Percentiles rank a stretch among this genome's conserved stretches.
Evolutionary conservation across 805 yeast species (phyloP).

Genomic region (Candida pseudofarinosa): DNA sequence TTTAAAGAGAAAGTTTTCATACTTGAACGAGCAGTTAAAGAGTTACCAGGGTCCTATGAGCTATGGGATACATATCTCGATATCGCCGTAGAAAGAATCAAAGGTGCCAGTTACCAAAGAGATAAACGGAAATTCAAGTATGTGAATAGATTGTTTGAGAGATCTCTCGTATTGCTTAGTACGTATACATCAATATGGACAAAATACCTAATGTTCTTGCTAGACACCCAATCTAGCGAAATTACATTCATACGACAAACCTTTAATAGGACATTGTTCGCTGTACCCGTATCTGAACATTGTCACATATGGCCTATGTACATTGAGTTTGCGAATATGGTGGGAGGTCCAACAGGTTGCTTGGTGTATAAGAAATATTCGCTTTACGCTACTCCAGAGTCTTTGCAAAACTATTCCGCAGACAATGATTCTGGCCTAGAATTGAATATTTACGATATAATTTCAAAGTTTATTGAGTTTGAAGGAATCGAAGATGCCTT

Average conservation of each 20-base stretch:
- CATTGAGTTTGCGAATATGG: constrained; percentile 49
- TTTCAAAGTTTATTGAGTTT: constrained; percentile 29
- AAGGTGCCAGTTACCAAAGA: constrained; percentile 22
- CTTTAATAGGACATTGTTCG: constrained; percentile 48
- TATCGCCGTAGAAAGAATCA: constrained; percentile 29
- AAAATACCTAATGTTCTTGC: constrained; percentile 43
- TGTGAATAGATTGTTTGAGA: constrained; percentile 44
- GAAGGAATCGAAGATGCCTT: constrained; percentile 22
- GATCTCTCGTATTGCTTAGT: constrained; percentile 38
- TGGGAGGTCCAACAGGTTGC: constrained; percentile 39
- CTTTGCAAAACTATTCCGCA: constrained; percentile 5
- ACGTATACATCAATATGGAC: constrained; percentile 52
- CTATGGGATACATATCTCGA: constrained; percentile 53
- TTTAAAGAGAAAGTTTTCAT: constrained; percentile 42
- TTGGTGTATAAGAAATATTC: constrained; percentile 27
- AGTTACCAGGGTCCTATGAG: constrained; percentile 43
- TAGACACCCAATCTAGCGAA: constrained; percentile 22
- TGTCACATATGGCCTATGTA: constrained; percentile 39
- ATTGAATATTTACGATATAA: constrained; percentile 22
- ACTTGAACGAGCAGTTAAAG: constrained; percentile 47
- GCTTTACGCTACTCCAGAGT: constrained; percentile 20
- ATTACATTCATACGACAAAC: constrained; percentile 36
- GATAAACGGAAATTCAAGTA: constrained; percentile 25
- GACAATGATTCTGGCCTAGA: constrained; percentile 5
- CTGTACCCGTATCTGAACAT: constrained; percentile 52